Conservation (phyloP, 2,329 filamentous ascomycete genomes). For the Graphilbum sp. region DNA sequence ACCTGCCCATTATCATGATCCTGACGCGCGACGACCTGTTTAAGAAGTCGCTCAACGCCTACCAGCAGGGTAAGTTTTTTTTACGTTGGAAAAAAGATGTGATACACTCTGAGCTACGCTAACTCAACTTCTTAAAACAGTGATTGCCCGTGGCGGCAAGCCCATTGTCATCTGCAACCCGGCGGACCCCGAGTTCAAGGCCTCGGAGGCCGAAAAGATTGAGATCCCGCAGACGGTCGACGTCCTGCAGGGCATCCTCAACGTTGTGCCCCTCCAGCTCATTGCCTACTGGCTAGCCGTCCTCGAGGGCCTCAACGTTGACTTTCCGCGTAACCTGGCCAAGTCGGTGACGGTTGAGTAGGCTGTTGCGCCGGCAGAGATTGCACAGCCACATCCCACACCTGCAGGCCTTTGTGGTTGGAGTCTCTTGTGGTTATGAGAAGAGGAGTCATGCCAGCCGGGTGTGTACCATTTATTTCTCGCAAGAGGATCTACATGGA, state of each 20-base stretch:
- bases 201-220: constrained; percentile 85
- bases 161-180: constrained; percentile 98
- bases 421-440: too few species aligned
- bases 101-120: background rate
- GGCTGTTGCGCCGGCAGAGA: constrained; percentile 14
- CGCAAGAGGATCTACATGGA: too few species aligned
- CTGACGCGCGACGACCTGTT: constrained; percentile 92
- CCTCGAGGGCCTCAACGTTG: constrained; percentile 87
- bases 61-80: constrained; percentile 65
- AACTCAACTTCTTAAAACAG: constrained; percentile 23
- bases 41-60: constrained; percentile 97
- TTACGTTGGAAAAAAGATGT: background rate
- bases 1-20: constrained; percentile 99
- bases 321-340: constrained; percentile 96
- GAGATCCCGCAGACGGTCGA: constrained; percentile 95
- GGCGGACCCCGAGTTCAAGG: constrained; percentile 72
- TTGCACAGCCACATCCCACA: too few species aligned
- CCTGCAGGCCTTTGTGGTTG: too few species aligned
- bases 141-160: constrained; percentile 87
- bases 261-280: constrained; percentile 92
- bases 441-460: too few species aligned
- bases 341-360: constrained; percentile 99
- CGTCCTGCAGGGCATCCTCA: constrained; percentile 87
- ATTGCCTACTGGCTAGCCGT: constrained; percentile 99
- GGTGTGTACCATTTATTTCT: too few species aligned